Base-by-base conservation (phyloP, 140 eudicot species). In the Cichorium intybus region DNA sequence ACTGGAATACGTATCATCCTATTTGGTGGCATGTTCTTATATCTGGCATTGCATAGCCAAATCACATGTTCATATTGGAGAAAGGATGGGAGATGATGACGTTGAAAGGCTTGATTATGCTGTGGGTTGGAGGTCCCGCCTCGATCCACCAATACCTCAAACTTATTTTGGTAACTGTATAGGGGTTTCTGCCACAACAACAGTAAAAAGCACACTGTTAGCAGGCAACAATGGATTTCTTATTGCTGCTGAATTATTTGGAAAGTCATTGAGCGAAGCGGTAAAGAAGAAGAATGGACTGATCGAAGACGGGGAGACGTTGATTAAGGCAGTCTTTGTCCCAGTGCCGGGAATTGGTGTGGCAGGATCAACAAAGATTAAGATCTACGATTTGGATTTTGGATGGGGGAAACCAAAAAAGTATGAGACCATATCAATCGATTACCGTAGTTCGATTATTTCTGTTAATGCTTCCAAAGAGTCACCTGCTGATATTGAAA, bases 121-220 rank as follows among this genome's bases (percentile, higher is more conserved):
- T 2, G 46, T 39, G 46, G 46, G 12, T 12, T 39, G 46, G 46
- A 11, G 46, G 22, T 66, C 70, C 1, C 79, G 79, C 12, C 18
- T 80, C 26, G 46, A 76, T 39, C 82, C 86, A 9, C 82, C 86
- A 3, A 34, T 76, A 3, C 86, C 86, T 20, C 24, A 46, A 7
- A 60, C 71, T 22, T 80, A 71, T 28, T 80, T 80, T 26, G 79
- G 82, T 14, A 71, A 80, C 28, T 72, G 82, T 41, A 4, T 76
- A 5, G 64, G 59, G 4, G 28, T 50, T 4, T 54, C 56, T 47
- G 16, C 27, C 37, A 60, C 74, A 12, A 0, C n/a, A 12, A 61
- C 57, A 16, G 24, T 64, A 39, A 39, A 10, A 12, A 39, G 16
- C 46, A 39, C 46, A 3, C n/a, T 39, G 16, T 39, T 39, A 39